Evolutionary conservation across 1,284 basidiomycete genomes (phyloP), one percentile per base, ranked within the genome.

Genomic region (Trichosporon sp.): DNA sequence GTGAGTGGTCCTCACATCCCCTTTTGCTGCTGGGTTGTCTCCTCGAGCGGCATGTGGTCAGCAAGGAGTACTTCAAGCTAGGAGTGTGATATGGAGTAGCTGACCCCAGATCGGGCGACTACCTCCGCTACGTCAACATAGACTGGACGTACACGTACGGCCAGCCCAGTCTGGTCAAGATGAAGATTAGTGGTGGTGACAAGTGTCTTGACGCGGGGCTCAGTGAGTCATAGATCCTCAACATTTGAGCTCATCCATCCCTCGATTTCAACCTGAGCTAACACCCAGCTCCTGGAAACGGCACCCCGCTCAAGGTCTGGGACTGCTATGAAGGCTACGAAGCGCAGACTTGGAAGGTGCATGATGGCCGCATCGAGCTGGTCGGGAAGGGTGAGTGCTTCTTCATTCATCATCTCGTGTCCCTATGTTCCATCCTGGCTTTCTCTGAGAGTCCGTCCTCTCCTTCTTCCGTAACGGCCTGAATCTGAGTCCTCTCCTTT

Each of bases 271-370:
- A 32, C 32, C 32, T 32, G 32, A 44, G 40, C 40, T 44, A 44
- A 44, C 40, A 7, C n/a, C n/a, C 40, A 44, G 40, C 40, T 56
- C 61, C 65, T 7, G 54, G 31, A 9, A 62, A 66, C 63, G 70
- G 64, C 4, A 56, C 44, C 27, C 56, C 29, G 3, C 63, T 71
- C 57, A 73, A 73, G 61, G 66, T 76, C 58, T 73, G 72, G 72
- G 62, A 62, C 32, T 31, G 49, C 40, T 54, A 49, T 25, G 33
- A 36, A 5, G 56, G 56, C 19, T 44, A 44, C 40, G 40, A 44
- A 7, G 40, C 40, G 19, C 40, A 44, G 19, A 44, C 19, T 16
- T 44, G 19, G 19, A 11, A 31, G 27, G 25, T 32, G 13, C 29
- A 59, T 40, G 58, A 59, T 29, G 25, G 29, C 27, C 34, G 34